Evolutionary conservation across 164 flowering plant genomes (phyloP), one percentile per base, ranked within the genome.

Genomic region (Nymphaea thermarum): DNA sequence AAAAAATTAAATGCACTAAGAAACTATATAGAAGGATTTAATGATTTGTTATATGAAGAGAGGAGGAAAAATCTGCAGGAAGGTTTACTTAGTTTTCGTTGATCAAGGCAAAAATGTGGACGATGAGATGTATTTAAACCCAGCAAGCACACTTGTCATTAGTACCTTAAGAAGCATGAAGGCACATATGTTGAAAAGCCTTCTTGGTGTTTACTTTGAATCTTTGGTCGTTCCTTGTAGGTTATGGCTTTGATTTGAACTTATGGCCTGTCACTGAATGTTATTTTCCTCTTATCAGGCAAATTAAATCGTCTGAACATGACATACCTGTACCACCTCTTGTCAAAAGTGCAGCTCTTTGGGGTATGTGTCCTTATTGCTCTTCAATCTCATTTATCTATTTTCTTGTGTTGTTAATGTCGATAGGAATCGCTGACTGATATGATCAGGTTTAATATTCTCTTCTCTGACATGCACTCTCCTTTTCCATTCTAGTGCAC

Each of bases 311-410:
- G 74, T 86, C 96, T 41, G 96, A 91, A 62, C 87, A 88, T 67
- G 98, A 94, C 72, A 72, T 94, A 67, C 98, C 96, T 57, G 91
- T 94, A 65, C 99, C 98, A 44, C 98, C 98, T 75, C 89, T 94
- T 51, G n/a, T 91, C 60, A 77, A 87, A 81, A 91, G 98, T 79
- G 98, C 99, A 44, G 92, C 85, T 68, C 91, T 91, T 45, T 91
- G 98, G 99, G 98, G 98, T 90, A 78, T 71, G 70, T 45, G 25
- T 66, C 11, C 42, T 7, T 55, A 55, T 55, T 55, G 1, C 12
- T 55, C 16, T 55, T 55, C 60, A 8, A 25, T 25, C 12, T 16
- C 60, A 55, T 55, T 55, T 16, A 55, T 8, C 16, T 55, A 16
- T 10, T 55, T 61, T n/a, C 64, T 61, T 17, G 5, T 17, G 42